phyloP scores from a whole-genome alignment of 23 red algal genomes.

The Cyanidioschyzon merolae region DNA sequence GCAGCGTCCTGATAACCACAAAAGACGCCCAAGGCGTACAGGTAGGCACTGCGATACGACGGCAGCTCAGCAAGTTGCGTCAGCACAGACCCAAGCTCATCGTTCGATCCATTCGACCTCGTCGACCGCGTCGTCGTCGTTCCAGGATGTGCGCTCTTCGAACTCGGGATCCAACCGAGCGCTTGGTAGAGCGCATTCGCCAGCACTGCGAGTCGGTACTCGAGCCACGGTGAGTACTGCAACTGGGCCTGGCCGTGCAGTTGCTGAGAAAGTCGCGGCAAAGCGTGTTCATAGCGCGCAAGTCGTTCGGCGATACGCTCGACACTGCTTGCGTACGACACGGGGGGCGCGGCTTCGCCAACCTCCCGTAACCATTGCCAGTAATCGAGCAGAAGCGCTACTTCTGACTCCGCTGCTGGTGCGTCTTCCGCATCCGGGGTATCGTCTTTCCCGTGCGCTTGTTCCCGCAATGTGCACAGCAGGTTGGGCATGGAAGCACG shows the following conservation, averaged over 20 bases:
- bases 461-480: background rate
- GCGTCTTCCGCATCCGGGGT: too few relatives aligned
- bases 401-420: too few relatives aligned
- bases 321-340: too few relatives aligned
- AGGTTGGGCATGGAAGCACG: background rate
- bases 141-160: background rate
- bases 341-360: too few relatives aligned
- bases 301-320: background rate
- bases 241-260: slow-evolving; percentile 1
- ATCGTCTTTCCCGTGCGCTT: too few relatives aligned
- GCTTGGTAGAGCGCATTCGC: background rate
- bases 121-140: too few relatives aligned
- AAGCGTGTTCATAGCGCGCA: background rate
- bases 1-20: background rate
- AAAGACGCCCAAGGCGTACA: background rate
- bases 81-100: background rate
- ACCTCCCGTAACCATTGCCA: too few relatives aligned
- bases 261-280: background rate
- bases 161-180: background rate
- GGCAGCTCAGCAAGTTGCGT: background rate
- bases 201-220: background rate
- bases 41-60: background rate
- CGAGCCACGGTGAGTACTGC: slow-evolving; percentile 4
- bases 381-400: too few relatives aligned
- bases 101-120: too few relatives aligned